Base-by-base conservation (phyloP, 1,139 yeast species). In the Candida sp. region DNA sequence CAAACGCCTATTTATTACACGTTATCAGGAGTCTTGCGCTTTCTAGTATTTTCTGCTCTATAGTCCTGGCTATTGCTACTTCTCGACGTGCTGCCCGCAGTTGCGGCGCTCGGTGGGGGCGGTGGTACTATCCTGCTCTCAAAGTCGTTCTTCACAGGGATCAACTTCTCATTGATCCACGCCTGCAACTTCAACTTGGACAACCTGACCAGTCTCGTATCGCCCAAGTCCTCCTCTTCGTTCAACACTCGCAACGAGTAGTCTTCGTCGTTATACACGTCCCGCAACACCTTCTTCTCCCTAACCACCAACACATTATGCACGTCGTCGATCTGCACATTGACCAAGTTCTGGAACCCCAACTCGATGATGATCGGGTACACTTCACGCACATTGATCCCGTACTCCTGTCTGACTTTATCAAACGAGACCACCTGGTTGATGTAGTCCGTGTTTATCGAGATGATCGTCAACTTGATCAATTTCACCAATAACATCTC, bases 311-410 rank as follows among this genome's bases (percentile, higher is more conserved):
- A 55, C 5, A 51, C 30, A 1, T 58, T 53, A 5, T 52, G 50
- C 25, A 59, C 60, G 42, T 72, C 72, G 53, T 75, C 74, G 6
- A 76, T 67, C 48, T 61, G 65, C 11, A 69, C 54, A 26, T 63
- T 62, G 4, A 73, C 60, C 6, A 62, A 49, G 2, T 63, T 62
- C 12, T 65, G 61, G 44, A 68, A 70, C 44, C 65, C 58, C 65
- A 69, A 60, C 28, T 69, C 70, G 17, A 70, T 58, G 3, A 57
- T 51, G 4, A 66, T 61, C 3, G 44, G 44, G 5, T 54, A 58
- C 12, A 69, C 51, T 7, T n/a, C 27, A 2, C 52, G 22, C 17
- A 40, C 42, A 9, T 46, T 43, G 5, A 54, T 50, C 0, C 68
- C 68, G 53, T 69, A 70, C 12, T 54, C n/a, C 5, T 44, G 38